Base-by-base conservation (phyloP, 2,329 filamentous ascomycete species). In the Uncinocarpus reesii region DNA sequence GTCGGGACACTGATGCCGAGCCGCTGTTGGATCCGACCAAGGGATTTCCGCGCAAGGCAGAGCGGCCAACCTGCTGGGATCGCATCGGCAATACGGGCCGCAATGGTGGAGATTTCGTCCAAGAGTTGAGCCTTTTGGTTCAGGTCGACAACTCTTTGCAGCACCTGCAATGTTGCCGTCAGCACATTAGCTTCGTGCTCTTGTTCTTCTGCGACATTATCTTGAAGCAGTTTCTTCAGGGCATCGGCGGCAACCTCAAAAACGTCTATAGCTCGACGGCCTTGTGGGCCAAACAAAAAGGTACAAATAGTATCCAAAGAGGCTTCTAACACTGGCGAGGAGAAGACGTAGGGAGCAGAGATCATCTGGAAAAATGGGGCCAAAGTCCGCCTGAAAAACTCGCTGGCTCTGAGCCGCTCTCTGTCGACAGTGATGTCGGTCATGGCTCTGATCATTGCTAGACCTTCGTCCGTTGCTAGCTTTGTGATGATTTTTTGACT, bases 281-380 rank as follows among this genome's bases (percentile, higher is more conserved):
- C 71, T 34, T 59, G 58, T n/a, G 58, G 44, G 2, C 70, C 69
- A 47, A 64, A 73, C 8, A 74, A 55, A 53, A 66, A 65, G 26
- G 65, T 71, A 57, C 67, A 71, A 20, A 75, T 65, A 2, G 63
- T 71, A 15, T 62, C 65, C 10, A 72, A 58, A 2, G 64, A 57
- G 11, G 62, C 58, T 50, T 73, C 67, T 4, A 73, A 53, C 1
- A 72, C 56, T 8, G 69, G 50, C 0, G 70, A 73, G 4, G 60
- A 61, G 20, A 70, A 53, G 1, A 74, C 61, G 31, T 67, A 60
- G 0, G 62, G 57, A 51, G 72, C 60, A 1, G 69, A 65, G 23
- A 74, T 59, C 4, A 61, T 64, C 40, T 61, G 55, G 29, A 72
- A 58, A 43, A 74, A 67, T 0, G 69, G 69, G 10, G 11, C 23